A percentile compares a stretch with the other conserved stretches of the same genome.
Evolutionary conservation across 192 early-diverging fungal genomes (phyloP).

Genomic region (Coemansia sp.): DNA sequence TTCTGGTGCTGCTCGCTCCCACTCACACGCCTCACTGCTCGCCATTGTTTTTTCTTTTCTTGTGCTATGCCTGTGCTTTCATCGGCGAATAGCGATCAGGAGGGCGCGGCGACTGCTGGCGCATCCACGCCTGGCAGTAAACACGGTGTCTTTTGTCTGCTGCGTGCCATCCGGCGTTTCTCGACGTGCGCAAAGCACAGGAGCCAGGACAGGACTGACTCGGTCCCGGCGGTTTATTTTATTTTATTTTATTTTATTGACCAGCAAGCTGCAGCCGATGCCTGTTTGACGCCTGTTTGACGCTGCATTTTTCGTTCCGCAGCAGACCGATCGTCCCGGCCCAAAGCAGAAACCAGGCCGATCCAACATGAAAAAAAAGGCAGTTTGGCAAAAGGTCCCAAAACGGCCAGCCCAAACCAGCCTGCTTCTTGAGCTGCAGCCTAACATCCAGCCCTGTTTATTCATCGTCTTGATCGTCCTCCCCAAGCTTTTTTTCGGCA

Average conservation of each 20-base stretch:
- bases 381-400: neutral
- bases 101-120: too few relatives aligned
- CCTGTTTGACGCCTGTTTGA: neutral
- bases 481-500: neutral
- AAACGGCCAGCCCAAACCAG: neutral
- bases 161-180: too few relatives aligned
- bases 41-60: neutral
- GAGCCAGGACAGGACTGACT: too few relatives aligned
- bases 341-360: neutral
- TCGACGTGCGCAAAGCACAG: too few relatives aligned
- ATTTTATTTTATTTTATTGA: too few relatives aligned
- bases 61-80: neutral
- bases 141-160: too few relatives aligned
- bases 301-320: neutral
- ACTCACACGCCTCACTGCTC: slow-evolving; percentile 11
- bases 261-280: neutral
- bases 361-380: neutral
- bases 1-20: slow-evolving; percentile 7
- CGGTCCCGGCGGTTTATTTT: too few relatives aligned
- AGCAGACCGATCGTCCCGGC: neutral
- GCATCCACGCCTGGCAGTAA: too few relatives aligned
- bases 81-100: neutral
- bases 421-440: neutral
- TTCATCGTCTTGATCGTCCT: neutral
- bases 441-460: neutral